Conservation (phyloP, 192 early-diverging fungal genomes). For the Thamnidium elegans region DNA sequence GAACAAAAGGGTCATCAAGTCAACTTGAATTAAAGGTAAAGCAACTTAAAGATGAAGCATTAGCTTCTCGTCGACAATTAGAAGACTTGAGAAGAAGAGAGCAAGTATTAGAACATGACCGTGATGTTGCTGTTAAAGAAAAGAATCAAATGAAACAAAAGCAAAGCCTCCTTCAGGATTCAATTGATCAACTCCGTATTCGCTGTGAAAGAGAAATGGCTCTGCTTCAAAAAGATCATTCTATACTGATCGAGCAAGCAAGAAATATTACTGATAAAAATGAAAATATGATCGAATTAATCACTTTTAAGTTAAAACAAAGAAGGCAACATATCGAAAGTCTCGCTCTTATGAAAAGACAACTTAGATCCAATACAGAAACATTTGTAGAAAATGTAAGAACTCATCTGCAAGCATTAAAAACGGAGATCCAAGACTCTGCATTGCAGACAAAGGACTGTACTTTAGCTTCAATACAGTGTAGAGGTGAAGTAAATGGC, state of each 20-base stretch:
- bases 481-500: slow-evolving; percentile 27
- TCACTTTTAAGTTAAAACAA: slow-evolving; percentile 10
- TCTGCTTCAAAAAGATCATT: slow-evolving; percentile 17
- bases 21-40: slow-evolving; percentile 30
- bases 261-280: slow-evolving; percentile 14
- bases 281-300: slow-evolving; percentile 4
- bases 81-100: slow-evolving; percentile 26
- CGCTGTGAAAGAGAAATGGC: slow-evolving; percentile 17
- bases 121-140: slow-evolving; percentile 19
- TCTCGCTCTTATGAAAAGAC: neutral
- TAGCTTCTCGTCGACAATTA: slow-evolving; percentile 25
- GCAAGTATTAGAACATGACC: slow-evolving; percentile 16
- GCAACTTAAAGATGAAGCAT: slow-evolving; percentile 30
- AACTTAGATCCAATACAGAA: neutral
- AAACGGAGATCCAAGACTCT: slow-evolving; percentile 13
- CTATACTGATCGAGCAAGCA: neutral
- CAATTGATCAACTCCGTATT: slow-evolving; percentile 10
- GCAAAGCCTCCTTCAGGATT: slow-evolving; percentile 19
- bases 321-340: slow-evolving; percentile 2
- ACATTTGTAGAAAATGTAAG: slow-evolving; percentile 15
- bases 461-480: slow-evolving; percentile 10
- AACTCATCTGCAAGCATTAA: slow-evolving; percentile 9
- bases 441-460: slow-evolving; percentile 14
- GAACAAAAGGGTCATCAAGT: slow-evolving; percentile 21
- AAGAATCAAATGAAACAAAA: slow-evolving; percentile 29